A percentile compares a stretch with the other conserved stretches of the same genome.
Evolutionary conservation across 2,329 filamentous ascomycete genomes (phyloP).

Genomic region (Trichothecium roseum): DNA sequence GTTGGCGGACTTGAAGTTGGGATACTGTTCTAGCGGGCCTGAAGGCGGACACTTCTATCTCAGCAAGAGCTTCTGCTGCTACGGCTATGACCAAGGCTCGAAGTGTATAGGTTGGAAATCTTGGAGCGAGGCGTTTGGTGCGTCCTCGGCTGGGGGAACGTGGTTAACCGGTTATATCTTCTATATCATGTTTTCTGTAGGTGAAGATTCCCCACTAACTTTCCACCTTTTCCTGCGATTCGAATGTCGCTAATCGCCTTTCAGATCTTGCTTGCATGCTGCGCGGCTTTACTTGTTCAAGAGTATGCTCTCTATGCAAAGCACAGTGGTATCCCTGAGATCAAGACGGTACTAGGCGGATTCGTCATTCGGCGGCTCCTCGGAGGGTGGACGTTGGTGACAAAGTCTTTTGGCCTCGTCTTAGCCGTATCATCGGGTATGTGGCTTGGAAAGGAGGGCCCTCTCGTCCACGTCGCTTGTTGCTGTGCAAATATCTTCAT

Average conservation of each 20-base stretch:
- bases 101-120: constrained; percentile 80
- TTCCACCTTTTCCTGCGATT: not conserved
- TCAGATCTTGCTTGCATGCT: constrained; percentile 66
- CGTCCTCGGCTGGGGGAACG: constrained; percentile 53
- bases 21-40: constrained; percentile 65
- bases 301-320: constrained; percentile 81
- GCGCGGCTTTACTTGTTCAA: constrained; percentile 69
- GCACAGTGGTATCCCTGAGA: constrained; percentile 93
- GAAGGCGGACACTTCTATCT: constrained; percentile 86
- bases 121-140: constrained; percentile 68
- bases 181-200: constrained; percentile 74
- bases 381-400: constrained; percentile 76
- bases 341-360: constrained; percentile 90
- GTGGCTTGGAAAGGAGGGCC: constrained; percentile 95
- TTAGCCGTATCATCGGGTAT: constrained; percentile 87
- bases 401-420: constrained; percentile 82
- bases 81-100: constrained; percentile 73
- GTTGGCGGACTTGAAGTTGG: constrained; percentile 85
- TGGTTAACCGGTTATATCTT: constrained; percentile 84
- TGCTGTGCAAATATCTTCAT: constrained; percentile 93
- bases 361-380: constrained; percentile 87
- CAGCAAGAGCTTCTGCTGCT: constrained; percentile 86
- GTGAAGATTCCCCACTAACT: constrained; percentile 13
- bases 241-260: constrained; percentile 8
- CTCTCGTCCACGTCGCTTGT: constrained; percentile 90